Base-by-base conservation (phyloP, 1,139 yeast species). In the Zygosaccharomyces sapae region DNA sequence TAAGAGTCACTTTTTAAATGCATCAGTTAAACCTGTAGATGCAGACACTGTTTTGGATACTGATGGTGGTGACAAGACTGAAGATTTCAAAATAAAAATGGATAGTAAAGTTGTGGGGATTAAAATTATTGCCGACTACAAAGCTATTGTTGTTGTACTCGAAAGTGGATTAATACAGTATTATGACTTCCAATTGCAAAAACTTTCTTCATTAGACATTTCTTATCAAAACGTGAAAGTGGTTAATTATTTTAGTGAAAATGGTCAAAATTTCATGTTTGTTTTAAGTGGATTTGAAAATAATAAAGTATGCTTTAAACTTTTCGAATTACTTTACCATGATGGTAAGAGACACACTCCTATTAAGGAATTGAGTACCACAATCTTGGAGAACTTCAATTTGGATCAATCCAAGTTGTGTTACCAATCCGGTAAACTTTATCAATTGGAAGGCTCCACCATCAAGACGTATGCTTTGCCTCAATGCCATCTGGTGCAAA, bases 131-230 rank as follows among this genome's bases (percentile, higher is more conserved):
- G 46, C 46, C 3, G 41, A 46, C 30, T 70, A 70, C 6, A 60
- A 66, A 10, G 59, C 59, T 10, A 69, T 78, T 13, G 69, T 70
- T 40, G 69, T 72, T 3, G 58, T 80, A 10, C 70, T 71, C 41
- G 61, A 63, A 25, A 69, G 70, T 52, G 85, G 86, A 4, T 59
- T 66, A 39, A 59, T 78, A 42, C 68, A 70, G 38, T 57, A 70
- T 33, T 64, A 66, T 47, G 65, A 67, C 13, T 55, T 67, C 39
- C 45, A 56, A 3, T 51, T 56, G 34, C 62, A 57, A 44, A 46
- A 59, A 13, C 44, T 56, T 24, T 48, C 54, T 37, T 57, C 61
- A 3, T 34, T 51, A 13, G 54, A 59, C 30, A 52, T 56, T 5
- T 51, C 61, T 1, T 62, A 62, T 43, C 52, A 52, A 20, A 52